These are phyloP conservation scores for Cucurbita pepo DNA, from an alignment of 306 rosid genomes.

Conservation along the genomic window DNA sequence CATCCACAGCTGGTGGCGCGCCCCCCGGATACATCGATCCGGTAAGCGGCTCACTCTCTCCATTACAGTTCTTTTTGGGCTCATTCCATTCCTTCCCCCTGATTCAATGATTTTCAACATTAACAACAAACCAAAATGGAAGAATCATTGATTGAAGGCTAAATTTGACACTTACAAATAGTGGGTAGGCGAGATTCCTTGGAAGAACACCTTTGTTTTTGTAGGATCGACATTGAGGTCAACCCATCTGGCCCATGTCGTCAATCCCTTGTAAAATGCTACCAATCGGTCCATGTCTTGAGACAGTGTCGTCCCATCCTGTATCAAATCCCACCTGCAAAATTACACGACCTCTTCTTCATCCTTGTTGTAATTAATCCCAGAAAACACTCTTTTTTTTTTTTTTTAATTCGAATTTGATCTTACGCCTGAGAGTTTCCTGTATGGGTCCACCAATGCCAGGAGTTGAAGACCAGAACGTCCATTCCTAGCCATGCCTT, in stretches of 20 bases:
- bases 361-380: too few species aligned
- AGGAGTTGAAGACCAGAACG: slow-evolving; percentile 70
- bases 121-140: background rate
- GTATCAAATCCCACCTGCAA: slow-evolving; percentile 68
- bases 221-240: slow-evolving; percentile 59
- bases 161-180: slow-evolving; percentile 42
- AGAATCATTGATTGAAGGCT: background rate
- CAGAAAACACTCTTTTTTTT: too few species aligned
- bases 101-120: background rate
- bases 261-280: slow-evolving; percentile 59
- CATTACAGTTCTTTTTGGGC: slow-evolving; percentile 55
- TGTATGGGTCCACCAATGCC: slow-evolving; percentile 98
- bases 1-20: slow-evolving; percentile 47
- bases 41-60: slow-evolving; percentile 48
- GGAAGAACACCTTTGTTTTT: slow-evolving; percentile 71
- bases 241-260: slow-evolving; percentile 88
- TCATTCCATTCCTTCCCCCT: slow-evolving; percentile 86
- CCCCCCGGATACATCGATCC: slow-evolving; percentile 81
- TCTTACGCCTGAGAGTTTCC: slow-evolving; percentile 72
- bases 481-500: slow-evolving; percentile 76
- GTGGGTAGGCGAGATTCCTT: slow-evolving; percentile 94
- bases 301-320: slow-evolving; percentile 40
- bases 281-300: slow-evolving; percentile 69
- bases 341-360: background rate
- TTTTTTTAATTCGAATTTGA: background rate